These are phyloP conservation scores for Exophiala viscosa DNA, from an alignment of 2,329 filamentous ascomycete species.

Conservation along the genomic window DNA sequence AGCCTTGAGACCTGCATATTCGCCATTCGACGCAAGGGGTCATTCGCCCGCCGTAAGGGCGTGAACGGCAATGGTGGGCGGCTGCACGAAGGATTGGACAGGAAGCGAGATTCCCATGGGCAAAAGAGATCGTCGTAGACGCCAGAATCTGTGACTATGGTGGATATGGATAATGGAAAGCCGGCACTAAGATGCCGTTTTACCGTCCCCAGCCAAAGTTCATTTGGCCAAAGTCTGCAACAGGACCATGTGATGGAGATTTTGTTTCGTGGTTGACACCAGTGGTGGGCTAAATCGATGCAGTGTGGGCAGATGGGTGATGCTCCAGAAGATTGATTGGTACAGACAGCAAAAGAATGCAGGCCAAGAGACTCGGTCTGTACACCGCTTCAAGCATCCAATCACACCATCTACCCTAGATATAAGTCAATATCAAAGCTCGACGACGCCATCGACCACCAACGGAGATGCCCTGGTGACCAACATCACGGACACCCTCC, in stretches of 20 bases:
- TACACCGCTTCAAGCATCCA: not conserved
- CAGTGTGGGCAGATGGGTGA: not conserved
- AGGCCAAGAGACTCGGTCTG: constrained; percentile 1
- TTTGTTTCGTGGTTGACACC: not conserved
- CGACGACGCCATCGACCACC: not conserved
- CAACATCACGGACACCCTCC: too few species aligned
- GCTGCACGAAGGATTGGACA: too few species aligned
- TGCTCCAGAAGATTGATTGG: not conserved
- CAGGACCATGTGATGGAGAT: constrained; percentile 2
- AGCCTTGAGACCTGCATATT: too few species aligned
- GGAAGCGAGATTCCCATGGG: too few species aligned
- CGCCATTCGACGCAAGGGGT: too few species aligned
- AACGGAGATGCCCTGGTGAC: not conserved
- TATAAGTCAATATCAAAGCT: not conserved
- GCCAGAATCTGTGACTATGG: too few species aligned
- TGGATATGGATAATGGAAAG: too few species aligned
- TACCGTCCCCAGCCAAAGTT: not conserved
- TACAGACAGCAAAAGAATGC: not conserved
- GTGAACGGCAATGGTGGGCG: too few species aligned
- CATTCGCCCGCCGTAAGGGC: too few species aligned
- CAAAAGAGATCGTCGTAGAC: too few species aligned
- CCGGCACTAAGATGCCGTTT: not conserved
- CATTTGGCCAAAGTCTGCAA: not conserved
- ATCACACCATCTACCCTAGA: not conserved
- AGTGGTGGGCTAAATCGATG: not conserved